These are phyloP conservation scores for Epithemia pelagica DNA, from an alignment of 108 stramenopile species.

Conservation along the genomic window DNA sequence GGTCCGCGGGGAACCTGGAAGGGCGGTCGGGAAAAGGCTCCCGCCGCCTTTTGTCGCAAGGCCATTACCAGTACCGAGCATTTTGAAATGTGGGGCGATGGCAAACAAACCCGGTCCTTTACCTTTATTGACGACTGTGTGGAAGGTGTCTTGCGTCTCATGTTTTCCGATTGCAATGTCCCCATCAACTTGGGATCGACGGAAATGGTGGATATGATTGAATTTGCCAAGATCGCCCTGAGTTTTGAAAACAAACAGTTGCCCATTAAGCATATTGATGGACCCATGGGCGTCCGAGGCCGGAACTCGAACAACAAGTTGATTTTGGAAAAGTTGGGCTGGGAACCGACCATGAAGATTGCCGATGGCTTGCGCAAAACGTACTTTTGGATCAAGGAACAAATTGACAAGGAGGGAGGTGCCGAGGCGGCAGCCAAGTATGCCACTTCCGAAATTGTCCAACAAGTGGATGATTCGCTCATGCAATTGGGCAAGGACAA, in stretches of 20 bases:
- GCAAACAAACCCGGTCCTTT: slow-evolving; percentile 97
- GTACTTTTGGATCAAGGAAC: slow-evolving; percentile 94
- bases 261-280: slow-evolving; percentile 97
- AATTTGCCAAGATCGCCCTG: slow-evolving; percentile 91
- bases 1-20: slow-evolving; percentile 98
- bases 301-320: slow-evolving; percentile 96
- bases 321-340: slow-evolving; percentile 89
- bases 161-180: slow-evolving; percentile 86
- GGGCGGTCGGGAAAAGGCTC: slow-evolving; percentile 99
- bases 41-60: slow-evolving; percentile 99
- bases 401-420: slow-evolving; percentile 83
- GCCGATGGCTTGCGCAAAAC: slow-evolving; percentile 84
- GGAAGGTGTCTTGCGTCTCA: slow-evolving; percentile 92
- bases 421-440: slow-evolving; percentile 32
- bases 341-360: slow-evolving; percentile 91
- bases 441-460: slow-evolving; percentile 80
- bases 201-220: slow-evolving; percentile 96
- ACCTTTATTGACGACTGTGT: slow-evolving; percentile 99
- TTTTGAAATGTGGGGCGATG: slow-evolving; percentile 98
- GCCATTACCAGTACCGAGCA: slow-evolving; percentile 84
- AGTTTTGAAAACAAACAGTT: slow-evolving; percentile 82
- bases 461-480: slow-evolving; percentile 84
- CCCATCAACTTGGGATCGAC: slow-evolving; percentile 96
- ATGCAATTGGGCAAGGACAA: slow-evolving; percentile 77
- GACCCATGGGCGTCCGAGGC: slow-evolving; percentile 97